Base-by-base conservation (phyloP, 1,284 basidiomycete species). In the Paramarasmius palmivorus region DNA sequence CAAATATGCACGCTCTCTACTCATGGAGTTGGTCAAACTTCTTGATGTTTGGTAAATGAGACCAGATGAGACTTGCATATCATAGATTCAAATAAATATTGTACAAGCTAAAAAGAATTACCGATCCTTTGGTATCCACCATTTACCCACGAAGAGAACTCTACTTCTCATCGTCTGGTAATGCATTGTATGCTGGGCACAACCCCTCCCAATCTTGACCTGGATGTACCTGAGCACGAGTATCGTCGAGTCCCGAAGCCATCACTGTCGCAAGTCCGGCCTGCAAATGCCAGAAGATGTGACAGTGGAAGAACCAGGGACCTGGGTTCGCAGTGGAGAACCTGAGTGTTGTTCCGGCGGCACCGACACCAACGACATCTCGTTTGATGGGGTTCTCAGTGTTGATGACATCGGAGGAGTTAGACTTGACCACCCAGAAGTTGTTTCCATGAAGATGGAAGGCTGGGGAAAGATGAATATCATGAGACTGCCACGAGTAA, bases 231-330 rank as follows among this genome's bases (percentile, higher is more conserved):
- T 53, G 50, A 12, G 54, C 46, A 23, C 55, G 54, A 26, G 56
- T 53, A 3, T 44, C 53, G 4, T 53, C 49, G 10, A 63, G 60
- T 36, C 61, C 61, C 41, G 57, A 52, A 14, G 62, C 57, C 59
- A 62, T 55, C 23, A 67, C 63, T 9, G 63, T 62, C 8, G 59
- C 66, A 26, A 67, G 61, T 55, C 66, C 66, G 26, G 65, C 66
- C 15, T 61, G 60, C 56, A 63, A 59, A 53, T 67, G 64, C 64
- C 64, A 65, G 60, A 65, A 64, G 55, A 65, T 65, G 53, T 65
- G 63, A 41, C 64, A 65, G 49, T 65, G 64, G 64, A 63, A 67
- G 54, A 62, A 59, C 63, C 63, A 57, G 1, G 56, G 53, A 12
- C 57, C 57, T 40, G 37, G 32, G 17, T 54, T 49, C 34, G 52